A percentile compares a stretch with the other conserved stretches of the same genome.
Evolutionary conservation across 1,284 basidiomycete genomes (phyloP).

Genomic region (Ustilago vetiveriae): DNA sequence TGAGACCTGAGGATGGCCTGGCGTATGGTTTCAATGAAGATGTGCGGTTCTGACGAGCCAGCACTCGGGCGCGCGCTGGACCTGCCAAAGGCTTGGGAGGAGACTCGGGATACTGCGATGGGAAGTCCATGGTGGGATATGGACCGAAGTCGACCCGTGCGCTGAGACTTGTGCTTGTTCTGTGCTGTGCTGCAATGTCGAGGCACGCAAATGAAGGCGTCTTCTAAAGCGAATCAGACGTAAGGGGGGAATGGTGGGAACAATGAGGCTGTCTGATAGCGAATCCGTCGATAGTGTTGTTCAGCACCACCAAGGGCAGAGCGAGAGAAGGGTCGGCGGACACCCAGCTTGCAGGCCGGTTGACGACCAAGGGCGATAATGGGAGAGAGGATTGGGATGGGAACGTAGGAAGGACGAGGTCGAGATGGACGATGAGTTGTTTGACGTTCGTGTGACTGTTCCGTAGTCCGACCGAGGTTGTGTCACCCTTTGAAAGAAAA

Average conservation of each 20-base stretch:
- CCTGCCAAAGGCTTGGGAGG: conserved; percentile 45
- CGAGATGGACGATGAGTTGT: not conserved
- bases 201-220: not conserved
- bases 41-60: conserved; percentile 41
- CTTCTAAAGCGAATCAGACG: too few relatives aligned
- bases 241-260: too few relatives aligned
- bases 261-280: too few relatives aligned
- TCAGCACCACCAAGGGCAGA: too few relatives aligned
- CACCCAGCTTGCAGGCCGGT: conserved; percentile 30
- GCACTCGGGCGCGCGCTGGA: conserved; percentile 35
- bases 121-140: conserved; percentile 41
- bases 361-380: conserved; percentile 18
- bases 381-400: too few relatives aligned
- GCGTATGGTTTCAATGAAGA: conserved; percentile 49
- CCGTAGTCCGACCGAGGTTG: not conserved
- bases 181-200: not conserved
- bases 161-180: not conserved
- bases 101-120: conserved; percentile 48
- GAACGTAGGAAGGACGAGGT: not conserved
- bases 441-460: not conserved
- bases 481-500: not conserved
- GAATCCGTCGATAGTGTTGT: too few relatives aligned
- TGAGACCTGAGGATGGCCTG: conserved; percentile 18
- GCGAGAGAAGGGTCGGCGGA: too few relatives aligned
- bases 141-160: not conserved